Evolutionary conservation across 2,329 filamentous ascomycete species (phyloP).

Genomic region (Colletotrichum tofieldiae): DNA sequence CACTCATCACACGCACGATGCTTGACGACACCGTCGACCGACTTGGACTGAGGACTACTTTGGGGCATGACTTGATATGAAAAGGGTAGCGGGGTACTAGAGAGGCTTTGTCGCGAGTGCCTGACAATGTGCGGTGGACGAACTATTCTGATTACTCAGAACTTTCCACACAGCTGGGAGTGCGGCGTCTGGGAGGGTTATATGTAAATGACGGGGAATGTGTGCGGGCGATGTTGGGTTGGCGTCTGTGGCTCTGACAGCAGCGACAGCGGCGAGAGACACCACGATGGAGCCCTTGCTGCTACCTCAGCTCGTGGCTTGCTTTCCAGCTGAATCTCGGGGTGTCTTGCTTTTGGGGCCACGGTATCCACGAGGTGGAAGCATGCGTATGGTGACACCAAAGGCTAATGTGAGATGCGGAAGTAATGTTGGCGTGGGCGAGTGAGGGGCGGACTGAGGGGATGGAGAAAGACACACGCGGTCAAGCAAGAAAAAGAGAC

Average conservation of each 20-base stretch:
- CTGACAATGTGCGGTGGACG: constrained; percentile 24
- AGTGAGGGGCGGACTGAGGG: constrained; percentile 6
- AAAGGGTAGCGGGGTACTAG: neutral
- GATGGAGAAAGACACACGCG: constrained; percentile 27
- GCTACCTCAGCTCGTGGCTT: constrained; percentile 30
- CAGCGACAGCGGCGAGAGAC: constrained; percentile 19
- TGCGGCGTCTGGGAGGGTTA: constrained; percentile 26
- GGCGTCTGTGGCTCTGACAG: constrained; percentile 8
- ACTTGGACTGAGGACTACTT: constrained; percentile 37
- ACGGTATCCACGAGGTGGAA: constrained; percentile 25
- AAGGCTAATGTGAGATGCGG: constrained; percentile 25
- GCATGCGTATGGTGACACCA: constrained; percentile 34
- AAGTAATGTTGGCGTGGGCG: neutral
- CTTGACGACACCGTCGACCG: constrained; percentile 56
- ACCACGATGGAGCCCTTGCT: constrained; percentile 23
- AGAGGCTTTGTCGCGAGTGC: constrained; percentile 28
- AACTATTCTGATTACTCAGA: constrained; percentile 34
- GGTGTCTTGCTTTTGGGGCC: constrained; percentile 17
- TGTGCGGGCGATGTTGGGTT: constrained; percentile 8
- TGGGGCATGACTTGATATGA: constrained; percentile 39
- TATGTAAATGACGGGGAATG: constrained; percentile 28
- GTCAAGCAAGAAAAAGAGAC: neutral
- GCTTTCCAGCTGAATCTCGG: constrained; percentile 36
- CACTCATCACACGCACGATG: constrained; percentile 78
- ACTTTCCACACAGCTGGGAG: constrained; percentile 26